phyloP scores from a whole-genome alignment of 83 land plant genomes.

The Diphasiastrum complanatum region DNA sequence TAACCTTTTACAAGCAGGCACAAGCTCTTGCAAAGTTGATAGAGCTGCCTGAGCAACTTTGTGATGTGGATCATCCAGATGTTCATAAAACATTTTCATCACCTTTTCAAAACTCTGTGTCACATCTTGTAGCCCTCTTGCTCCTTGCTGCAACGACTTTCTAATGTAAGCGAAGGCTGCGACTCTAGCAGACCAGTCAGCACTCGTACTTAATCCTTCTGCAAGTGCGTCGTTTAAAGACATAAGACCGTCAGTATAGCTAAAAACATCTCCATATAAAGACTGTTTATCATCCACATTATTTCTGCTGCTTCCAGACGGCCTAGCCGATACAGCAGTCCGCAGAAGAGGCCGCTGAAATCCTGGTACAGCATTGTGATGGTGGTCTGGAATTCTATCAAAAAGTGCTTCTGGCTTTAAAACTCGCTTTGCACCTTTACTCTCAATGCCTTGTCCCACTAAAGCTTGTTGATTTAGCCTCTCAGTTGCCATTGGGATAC shows the following conservation, averaged over 20 bases:
- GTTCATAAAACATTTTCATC: constrained; percentile 93
- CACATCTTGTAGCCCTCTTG: constrained; percentile 80
- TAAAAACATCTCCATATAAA: constrained; percentile 49
- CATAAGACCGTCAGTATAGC: constrained; percentile 66
- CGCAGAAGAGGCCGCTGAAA: constrained; percentile 88
- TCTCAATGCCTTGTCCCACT: constrained; percentile 44
- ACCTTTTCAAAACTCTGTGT: constrained; percentile 89
- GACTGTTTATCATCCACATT: constrained; percentile 73
- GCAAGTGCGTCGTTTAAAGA: constrained; percentile 89
- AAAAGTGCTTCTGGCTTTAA: constrained; percentile 35
- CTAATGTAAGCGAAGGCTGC: constrained; percentile 81
- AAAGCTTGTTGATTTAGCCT: constrained; percentile 42
- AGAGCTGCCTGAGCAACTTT: constrained; percentile 99
- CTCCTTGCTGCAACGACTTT: constrained; percentile 75
- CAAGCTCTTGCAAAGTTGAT: constrained; percentile 84
- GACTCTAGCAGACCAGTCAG: constrained; percentile 95
- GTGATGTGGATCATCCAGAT: constrained; percentile 98
- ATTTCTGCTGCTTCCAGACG: constrained; percentile 48
- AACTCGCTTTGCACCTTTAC: constrained; percentile 40
- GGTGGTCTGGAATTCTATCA: constrained; percentile 47
- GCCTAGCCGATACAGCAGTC: constrained; percentile 53
- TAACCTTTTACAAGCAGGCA: constrained; percentile 76
- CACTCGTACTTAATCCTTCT: constrained; percentile 81
- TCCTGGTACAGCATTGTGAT: constrained; percentile 64
- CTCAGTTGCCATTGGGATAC: constrained; percentile 42